These are phyloP conservation scores for Adenanthera pavonina DNA, from an alignment of 306 rosid species.

Conservation along the genomic window DNA sequence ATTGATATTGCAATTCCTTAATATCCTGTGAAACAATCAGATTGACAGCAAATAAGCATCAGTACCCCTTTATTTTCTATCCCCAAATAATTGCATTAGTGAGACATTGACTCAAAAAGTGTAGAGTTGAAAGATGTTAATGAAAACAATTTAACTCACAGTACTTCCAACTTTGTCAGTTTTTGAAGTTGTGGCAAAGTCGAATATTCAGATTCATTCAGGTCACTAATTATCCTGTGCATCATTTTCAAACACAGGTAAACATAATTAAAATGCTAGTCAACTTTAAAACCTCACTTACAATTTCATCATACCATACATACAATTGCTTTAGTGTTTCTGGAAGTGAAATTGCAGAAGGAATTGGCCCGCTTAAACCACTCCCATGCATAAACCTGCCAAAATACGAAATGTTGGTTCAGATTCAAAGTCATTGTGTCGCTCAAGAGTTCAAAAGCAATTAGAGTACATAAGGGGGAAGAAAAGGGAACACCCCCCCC, in stretches of 20 bases:
- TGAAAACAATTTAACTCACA: conserved; percentile 46
- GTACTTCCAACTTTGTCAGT: conserved; percentile 15
- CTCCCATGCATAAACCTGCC: conserved; percentile 59
- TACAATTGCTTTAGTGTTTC: conserved; percentile 44
- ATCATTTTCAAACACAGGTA: not conserved
- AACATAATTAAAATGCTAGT: not conserved
- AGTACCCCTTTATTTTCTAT: conserved; percentile 2
- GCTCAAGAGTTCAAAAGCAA: conserved; percentile 26
- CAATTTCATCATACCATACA: not conserved
- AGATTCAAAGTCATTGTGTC: not conserved
- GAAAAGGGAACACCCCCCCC: not conserved
- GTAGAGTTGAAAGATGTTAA: not conserved
- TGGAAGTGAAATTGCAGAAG: conserved; percentile 44
- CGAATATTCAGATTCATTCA: conserved; percentile 46
- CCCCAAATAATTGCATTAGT: conserved; percentile 1
- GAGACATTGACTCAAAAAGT: conserved; percentile 30
- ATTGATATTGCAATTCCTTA: conserved; percentile 70
- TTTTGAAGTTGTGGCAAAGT: conserved; percentile 38
- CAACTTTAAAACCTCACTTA: not conserved
- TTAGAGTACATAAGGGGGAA: not conserved
- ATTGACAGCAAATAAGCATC: conserved; percentile 5
- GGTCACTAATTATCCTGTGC: conserved; percentile 60
- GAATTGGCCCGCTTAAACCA: conserved; percentile 66
- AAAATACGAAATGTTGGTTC: not conserved
- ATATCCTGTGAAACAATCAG: conserved; percentile 52